Conservation (phyloP, 2,329 filamentous ascomycete genomes). For the Bisporella sp. region DNA sequence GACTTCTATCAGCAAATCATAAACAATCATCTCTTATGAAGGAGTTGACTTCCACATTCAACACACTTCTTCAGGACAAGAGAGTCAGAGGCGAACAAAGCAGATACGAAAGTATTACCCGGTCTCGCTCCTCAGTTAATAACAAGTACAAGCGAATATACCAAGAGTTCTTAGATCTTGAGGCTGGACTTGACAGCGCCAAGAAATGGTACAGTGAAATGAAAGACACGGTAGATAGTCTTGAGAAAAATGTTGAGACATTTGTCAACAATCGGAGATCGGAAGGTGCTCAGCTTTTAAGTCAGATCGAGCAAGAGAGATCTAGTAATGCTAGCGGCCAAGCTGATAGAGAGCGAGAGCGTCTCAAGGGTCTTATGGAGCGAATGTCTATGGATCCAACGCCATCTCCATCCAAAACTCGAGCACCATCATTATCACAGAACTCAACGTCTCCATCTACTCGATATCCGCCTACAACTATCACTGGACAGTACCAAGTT, state of each 20-base stretch:
- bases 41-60: conserved; percentile 83
- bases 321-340: conserved; percentile 24
- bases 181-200: conserved; percentile 77
- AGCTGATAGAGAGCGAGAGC: conserved; percentile 75
- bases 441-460: conserved; percentile 28
- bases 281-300: conserved; percentile 84
- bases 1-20: conserved; percentile 86
- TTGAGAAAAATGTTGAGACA: conserved; percentile 92
- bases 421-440: conserved; percentile 25
- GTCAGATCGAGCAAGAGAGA: conserved; percentile 54
- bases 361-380: conserved; percentile 86
- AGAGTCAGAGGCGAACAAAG: conserved; percentile 88
- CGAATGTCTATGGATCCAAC: conserved; percentile 80
- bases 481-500: conserved; percentile 51
- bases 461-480: conserved; percentile 48
- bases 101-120: conserved; percentile 85
- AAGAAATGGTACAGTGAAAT: conserved; percentile 94
- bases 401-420: conserved; percentile 34
- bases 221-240: conserved; percentile 85
- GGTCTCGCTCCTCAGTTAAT: conserved; percentile 74
- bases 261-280: conserved; percentile 93
- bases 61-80: conserved; percentile 85
- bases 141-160: conserved; percentile 86
- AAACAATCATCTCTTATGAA: conserved; percentile 94
- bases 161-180: conserved; percentile 85